Conservation (phyloP, 495 filamentous ascomycete genomes). For the Lophiotrema nucula region DNA sequence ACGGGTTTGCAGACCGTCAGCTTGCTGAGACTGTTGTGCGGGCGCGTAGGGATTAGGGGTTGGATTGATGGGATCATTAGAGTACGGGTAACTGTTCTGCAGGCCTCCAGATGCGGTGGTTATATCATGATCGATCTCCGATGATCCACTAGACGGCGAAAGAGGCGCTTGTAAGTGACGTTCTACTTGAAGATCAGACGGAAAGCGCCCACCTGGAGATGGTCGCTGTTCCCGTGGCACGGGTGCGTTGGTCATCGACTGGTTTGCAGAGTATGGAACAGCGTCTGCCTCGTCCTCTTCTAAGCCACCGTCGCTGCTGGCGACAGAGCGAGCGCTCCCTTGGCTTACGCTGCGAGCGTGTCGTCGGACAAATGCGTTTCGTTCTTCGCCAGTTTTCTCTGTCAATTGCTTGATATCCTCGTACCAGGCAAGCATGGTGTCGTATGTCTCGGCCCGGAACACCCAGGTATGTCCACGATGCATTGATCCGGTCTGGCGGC, state of each 20-base stretch:
- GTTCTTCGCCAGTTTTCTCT: slow-evolving; percentile 84
- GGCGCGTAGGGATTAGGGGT: not conserved
- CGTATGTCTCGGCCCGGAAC: slow-evolving; percentile 90
- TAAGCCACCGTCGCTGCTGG: slow-evolving; percentile 69
- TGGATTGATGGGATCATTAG: not conserved
- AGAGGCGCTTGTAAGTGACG: slow-evolving; percentile 73
- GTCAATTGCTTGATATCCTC: slow-evolving; percentile 85
- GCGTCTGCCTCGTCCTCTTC: slow-evolving; percentile 84
- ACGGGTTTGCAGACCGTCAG: slow-evolving; percentile 3
- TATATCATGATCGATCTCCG: slow-evolving; percentile 58
- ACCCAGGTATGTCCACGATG: slow-evolving; percentile 97
- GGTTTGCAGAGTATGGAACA: slow-evolving; percentile 46
- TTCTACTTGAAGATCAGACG: slow-evolving; percentile 78
- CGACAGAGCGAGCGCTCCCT: slow-evolving; percentile 62
- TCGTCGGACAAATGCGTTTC: slow-evolving; percentile 77
- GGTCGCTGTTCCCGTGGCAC: slow-evolving; percentile 56
- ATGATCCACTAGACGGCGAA: slow-evolving; percentile 73
- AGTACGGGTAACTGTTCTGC: slow-evolving; percentile 14
- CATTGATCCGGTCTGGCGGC: slow-evolving; percentile 87
- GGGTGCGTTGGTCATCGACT: slow-evolving; percentile 36
- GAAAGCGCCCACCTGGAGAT: slow-evolving; percentile 85
- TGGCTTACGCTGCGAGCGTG: slow-evolving; percentile 75
- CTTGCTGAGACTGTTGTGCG: not conserved
- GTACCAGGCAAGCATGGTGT: slow-evolving; percentile 97
- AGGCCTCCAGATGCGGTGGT: slow-evolving; percentile 54